Conservation (phyloP, 2,329 filamentous ascomycete genomes). For the Colletotrichum viniferum region DNA sequence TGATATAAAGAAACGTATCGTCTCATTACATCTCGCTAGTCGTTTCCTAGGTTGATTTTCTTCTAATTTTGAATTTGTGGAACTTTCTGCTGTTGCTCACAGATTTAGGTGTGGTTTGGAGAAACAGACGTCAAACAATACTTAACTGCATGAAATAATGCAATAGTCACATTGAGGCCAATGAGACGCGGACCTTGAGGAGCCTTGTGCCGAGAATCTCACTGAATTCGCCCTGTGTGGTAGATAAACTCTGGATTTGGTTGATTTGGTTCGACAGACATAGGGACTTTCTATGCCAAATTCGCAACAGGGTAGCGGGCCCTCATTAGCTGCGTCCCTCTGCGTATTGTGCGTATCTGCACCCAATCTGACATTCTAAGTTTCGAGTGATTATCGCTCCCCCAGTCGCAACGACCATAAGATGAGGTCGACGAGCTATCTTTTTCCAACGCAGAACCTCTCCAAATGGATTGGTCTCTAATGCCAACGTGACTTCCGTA, state of each 20-base stretch:
- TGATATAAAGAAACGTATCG: background rate
- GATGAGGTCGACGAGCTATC: background rate
- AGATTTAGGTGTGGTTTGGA: background rate
- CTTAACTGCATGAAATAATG: background rate
- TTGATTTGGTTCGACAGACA: no score
- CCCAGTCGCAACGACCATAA: background rate
- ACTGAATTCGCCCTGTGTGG: no score
- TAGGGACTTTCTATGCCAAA: background rate
- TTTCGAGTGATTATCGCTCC: background rate
- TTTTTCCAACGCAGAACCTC: rapidly evolving
- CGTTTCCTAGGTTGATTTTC: background rate
- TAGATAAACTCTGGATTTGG: no score
- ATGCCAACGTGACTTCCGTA: rapidly evolving
- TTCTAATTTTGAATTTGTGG: background rate
- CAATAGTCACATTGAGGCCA: background rate
- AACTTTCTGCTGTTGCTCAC: background rate
- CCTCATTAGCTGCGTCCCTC: no score
- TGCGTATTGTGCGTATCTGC: no score
- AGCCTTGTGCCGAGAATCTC: rapidly evolving
- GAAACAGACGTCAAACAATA: background rate
- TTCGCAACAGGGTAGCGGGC: no score
- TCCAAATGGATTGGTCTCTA: background rate
- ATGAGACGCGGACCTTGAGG: background rate
- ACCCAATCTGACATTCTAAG: no score
- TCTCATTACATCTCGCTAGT: background rate